Conservation (phyloP, 2,329 filamentous ascomycete species). For the Venturiaceae sp. region DNA sequence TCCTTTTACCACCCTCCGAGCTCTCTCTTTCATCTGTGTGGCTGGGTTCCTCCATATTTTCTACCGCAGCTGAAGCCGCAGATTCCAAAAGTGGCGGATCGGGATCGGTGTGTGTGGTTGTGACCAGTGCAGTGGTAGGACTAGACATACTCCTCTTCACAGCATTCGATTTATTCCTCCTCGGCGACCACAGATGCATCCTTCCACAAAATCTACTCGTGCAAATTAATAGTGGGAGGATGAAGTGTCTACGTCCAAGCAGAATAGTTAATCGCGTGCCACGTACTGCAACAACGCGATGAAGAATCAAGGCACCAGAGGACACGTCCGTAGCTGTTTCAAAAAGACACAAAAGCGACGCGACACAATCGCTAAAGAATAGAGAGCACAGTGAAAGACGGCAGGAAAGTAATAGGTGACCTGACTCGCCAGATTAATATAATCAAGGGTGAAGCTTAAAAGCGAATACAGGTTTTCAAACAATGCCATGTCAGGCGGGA, state of each 20-base stretch:
- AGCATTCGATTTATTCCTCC: not conserved
- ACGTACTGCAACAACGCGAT: not conserved
- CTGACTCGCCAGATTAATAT: not conserved
- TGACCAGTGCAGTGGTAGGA: not conserved
- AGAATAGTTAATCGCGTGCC: no score
- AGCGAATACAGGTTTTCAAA: not conserved
- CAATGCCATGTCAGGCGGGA: not conserved
- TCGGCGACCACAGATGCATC: slow-evolving; percentile 2
- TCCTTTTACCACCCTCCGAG: not conserved
- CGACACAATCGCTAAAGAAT: not conserved
- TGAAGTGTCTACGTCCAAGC: no score
- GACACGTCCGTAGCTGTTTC: not conserved
- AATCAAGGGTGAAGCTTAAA: not conserved
- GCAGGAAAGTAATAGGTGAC: not conserved
- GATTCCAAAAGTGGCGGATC: no score
- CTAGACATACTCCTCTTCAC: not conserved
- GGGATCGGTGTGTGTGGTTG: no score
- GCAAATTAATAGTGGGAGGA: not conserved
- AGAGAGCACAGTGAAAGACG: not conserved
- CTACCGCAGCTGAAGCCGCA: not conserved
- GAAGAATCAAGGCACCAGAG: not conserved
- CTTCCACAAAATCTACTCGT: not conserved
- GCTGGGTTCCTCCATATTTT: not conserved
- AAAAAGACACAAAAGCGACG: not conserved
- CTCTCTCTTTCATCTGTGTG: not conserved